Base-by-base conservation (phyloP, 2,329 filamentous ascomycete species). In the Paracorniculantispora psalliotae region DNA sequence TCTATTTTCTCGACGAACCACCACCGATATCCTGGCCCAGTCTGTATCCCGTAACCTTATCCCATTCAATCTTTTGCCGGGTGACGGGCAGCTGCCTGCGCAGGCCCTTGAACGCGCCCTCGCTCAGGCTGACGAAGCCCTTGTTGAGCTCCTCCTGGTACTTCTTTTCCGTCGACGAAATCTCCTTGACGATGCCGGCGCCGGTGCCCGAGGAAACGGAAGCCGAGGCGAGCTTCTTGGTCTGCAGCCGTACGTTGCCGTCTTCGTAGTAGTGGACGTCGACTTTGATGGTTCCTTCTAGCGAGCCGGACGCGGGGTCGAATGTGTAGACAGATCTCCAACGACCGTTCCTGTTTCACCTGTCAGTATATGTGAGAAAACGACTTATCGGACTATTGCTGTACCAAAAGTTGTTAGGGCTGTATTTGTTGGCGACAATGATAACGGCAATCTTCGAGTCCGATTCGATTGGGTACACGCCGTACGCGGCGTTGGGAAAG, bases 261-360 rank as follows among this genome's bases (percentile, higher is more conserved):
- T 99, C 96, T 77, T 99, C 94, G 78, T 99, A 99, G 81, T 99
- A 99, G 80, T 99, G 94, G 54, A 99, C 93, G 67, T 97, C 92
- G 57, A 97, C 90, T 73, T 93, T 91, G 74, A 97, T 87, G 61
- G 81, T 86, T 67, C 94, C 94, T 39, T 87, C 85, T 46, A 97
- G 78, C 50, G 79, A 79, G 63, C 81, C 80, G 1, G 83, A 83
- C n/a, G 85, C 78, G 4, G 92, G 86, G 63, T 87, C 82, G 73
- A 89, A 89, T 67, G 89, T 82, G 78, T 97, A 97, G 56, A 89
- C 81, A 50, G 91, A 92, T 68, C 94, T 90, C 91, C 94, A 99
- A 63, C 94, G 91, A 63, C 94, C 94, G 76, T 97, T 97, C 91
- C 89, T 92, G 64, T 21, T 53, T 44, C 7, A 10, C 4, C 47